These are phyloP conservation scores for Peterozyma toletana DNA, from an alignment of 805 yeast species.

Conservation along the genomic window DNA sequence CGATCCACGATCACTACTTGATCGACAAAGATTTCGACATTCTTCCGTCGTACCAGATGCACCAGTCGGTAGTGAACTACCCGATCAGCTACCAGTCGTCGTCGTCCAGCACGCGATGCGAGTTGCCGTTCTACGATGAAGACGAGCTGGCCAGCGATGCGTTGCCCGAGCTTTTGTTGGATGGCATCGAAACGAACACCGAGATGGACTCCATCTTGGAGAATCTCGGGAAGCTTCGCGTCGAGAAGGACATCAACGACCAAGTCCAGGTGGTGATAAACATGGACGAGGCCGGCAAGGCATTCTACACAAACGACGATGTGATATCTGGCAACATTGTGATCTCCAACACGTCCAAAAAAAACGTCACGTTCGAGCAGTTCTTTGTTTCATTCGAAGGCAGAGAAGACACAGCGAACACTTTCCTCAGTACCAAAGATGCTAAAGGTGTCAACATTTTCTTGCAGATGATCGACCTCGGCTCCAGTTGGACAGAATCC, in stretches of 20 bases:
- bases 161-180: not conserved
- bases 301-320: constrained; percentile 59
- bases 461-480: constrained; percentile 51
- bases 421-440: constrained; percentile 41
- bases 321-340: constrained; percentile 48
- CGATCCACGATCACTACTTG: too few relatives aligned
- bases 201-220: constrained; percentile 4
- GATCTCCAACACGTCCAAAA: constrained; percentile 29
- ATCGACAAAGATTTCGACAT: constrained; percentile 29
- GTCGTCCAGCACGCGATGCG: not conserved
- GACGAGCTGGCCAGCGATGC: not conserved
- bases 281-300: constrained; percentile 31
- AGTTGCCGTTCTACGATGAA: not conserved
- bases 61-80: constrained; percentile 30
- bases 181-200: not conserved
- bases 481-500: constrained; percentile 37
- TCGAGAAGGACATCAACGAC: not conserved
- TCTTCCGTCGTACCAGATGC: constrained; percentile 65
- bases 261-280: not conserved
- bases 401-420: constrained; percentile 12
- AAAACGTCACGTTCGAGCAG: constrained; percentile 50
- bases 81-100: not conserved
- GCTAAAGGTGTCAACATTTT: constrained; percentile 36
- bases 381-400: constrained; percentile 48
- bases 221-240: not conserved